Evolutionary conservation across 371 early-diverging fungal species (phyloP), one percentile per base, ranked within the genome.

Genomic region (Mucor lusitanicus): DNA sequence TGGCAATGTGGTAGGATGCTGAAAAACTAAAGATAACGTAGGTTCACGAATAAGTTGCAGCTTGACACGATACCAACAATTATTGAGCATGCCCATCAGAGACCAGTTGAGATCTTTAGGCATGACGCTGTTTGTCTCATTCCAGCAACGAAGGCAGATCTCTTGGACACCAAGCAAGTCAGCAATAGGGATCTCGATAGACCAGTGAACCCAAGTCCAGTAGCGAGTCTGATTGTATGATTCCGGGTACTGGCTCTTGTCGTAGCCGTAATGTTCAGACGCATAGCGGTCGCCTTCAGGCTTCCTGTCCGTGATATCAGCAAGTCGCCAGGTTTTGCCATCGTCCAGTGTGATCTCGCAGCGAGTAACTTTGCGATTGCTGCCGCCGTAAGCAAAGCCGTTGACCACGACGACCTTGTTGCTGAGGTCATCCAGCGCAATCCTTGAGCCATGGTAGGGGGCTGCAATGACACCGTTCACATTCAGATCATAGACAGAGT

Each of bases 61-160:
- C 42, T 75, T 77, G 30, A 91, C 85, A n/a, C 80, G 75, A 73
- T 83, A 91, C 81, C 89, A 92, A 40, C 88, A 78, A 68, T 93
- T 94, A 77, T 94, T 90, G 89, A 94, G 91, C 81, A 93, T 91
- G 33, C 93, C 93, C 77, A 91, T 85, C 42, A 91, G 78, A 70
- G 93, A 93, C 94, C 94, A 94, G n/a, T 86, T 89, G 12, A 87
- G 76, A 6, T 84, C 71, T 44, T 79, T 73, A 1, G 95, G 95
- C 72, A 94, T 94, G 5, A 90, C 90, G 73, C 93, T 93, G 61
- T 81, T 80, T 5, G 82, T 77, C 11, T 84, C 79, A 69, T 94
- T 93, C 92, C 91, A 92, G 2, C 92, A 92, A 28, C 92, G 81
- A 39, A 92, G 87, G 13, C 73, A 72, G 9, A 94, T 80, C 28